Evolutionary conservation across 805 yeast genomes (phyloP), one percentile per base, ranked within the genome.

Genomic region (Monosporozyma aquatica): DNA sequence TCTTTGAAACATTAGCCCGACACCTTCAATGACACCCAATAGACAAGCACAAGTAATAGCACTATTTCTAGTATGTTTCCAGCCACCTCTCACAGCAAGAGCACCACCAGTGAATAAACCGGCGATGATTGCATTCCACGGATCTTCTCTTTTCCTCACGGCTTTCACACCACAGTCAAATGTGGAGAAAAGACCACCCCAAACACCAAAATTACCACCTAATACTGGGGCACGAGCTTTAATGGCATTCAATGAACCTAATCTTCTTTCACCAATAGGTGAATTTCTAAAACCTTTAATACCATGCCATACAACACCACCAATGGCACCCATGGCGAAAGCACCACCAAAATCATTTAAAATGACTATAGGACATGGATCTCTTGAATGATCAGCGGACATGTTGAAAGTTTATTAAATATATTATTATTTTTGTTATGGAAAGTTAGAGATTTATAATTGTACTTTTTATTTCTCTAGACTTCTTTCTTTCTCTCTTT

Each of bases 241-340:
- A 54, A 92, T 82, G 30, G 97, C 97, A 33, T 85, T 72, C 43
- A 90, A 61, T 17, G 95, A 85, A 43, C 98, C 97, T 46, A 76
- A 66, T 57, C 95, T 74, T 69, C 98, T 79, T 68, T 92, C 98
- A 47, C 98, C 98, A 54, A 81, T 74, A 43, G 99, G 98, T 10
- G 97, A 87, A 74, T 92, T 92, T 66, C 98, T 78, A 75, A 92
- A 92, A 40, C 99, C 99, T 65, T 92, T 92, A 61, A 92, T 82
- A 61, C 97, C 97, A 71, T 92, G 97, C 98, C 98, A 92, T 49
- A 92, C 80, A 56, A 90, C 80, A 52, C 99, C 99, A 71, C 98
- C 98, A 59, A 92, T 84, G 55, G 79, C 96, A 69, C 99, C 99
- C 97, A 92, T 90, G 59, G 97, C 81, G 59, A 89, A 92, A 44